Conservation (phyloP, 768 basidiomycete species). For the Pilatotrama ljubarskyi region DNA sequence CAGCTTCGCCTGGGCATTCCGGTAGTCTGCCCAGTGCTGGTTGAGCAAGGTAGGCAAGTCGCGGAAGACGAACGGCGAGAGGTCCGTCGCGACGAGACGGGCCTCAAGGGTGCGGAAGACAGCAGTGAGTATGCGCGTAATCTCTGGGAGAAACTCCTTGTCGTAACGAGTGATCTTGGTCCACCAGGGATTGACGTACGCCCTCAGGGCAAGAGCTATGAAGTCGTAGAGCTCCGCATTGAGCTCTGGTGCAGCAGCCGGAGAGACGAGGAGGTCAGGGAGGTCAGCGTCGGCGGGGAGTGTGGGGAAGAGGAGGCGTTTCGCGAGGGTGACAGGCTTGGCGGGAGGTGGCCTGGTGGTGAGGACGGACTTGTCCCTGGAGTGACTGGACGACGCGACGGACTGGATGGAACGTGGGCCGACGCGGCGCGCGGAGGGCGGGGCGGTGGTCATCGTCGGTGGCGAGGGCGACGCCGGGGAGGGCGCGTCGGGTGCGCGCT, state of each 20-base stretch:
- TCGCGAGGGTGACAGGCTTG: slow-evolving; percentile 25
- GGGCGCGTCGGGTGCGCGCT: not conserved
- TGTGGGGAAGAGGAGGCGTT: slow-evolving; percentile 48
- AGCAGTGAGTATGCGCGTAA: slow-evolving; percentile 56
- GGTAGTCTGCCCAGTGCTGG: slow-evolving; percentile 81
- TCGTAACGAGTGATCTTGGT: slow-evolving; percentile 79
- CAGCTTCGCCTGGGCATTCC: slow-evolving; percentile 60
- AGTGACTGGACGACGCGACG: slow-evolving; percentile 23
- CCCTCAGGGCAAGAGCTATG: slow-evolving; percentile 75
- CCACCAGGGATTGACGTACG: slow-evolving; percentile 86
- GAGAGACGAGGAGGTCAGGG: slow-evolving; percentile 54
- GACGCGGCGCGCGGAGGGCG: slow-evolving; percentile 20
- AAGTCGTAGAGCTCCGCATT: slow-evolving; percentile 75
- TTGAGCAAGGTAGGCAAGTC: slow-evolving; percentile 66
- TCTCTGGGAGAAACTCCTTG: slow-evolving; percentile 76
- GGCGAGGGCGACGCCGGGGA: not conserved
- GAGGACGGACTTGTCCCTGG: slow-evolving; percentile 20
- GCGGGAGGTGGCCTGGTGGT: slow-evolving; percentile 4
- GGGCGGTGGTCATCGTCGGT: slow-evolving; percentile 24
- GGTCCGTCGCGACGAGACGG: slow-evolving; percentile 53
- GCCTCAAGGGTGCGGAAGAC: slow-evolving; percentile 62
- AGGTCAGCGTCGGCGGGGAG: slow-evolving; percentile 43
- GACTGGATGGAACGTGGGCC: slow-evolving; percentile 30
- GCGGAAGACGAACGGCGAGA: slow-evolving; percentile 59
- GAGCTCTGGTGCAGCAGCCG: slow-evolving; percentile 51